Percentiles rank a stretch among this genome's conserved stretches.
Evolutionary conservation across 2,329 filamentous ascomycete species (phyloP).

Genomic region (Colletotrichum sp.): DNA sequence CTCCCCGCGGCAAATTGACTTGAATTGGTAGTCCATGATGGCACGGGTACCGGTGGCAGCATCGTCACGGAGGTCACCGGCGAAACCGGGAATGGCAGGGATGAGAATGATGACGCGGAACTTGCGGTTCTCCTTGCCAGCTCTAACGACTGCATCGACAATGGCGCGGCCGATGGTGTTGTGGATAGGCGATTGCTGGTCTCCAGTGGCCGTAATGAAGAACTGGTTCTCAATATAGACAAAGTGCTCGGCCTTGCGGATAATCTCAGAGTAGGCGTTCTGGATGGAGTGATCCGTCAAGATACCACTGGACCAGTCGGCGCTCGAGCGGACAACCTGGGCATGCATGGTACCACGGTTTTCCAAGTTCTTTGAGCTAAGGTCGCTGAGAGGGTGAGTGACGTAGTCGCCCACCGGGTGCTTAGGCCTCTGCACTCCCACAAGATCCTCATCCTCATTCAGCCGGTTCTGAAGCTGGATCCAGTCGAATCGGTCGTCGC

Average conservation of each 20-base stretch:
- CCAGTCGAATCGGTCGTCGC: constrained; percentile 84
- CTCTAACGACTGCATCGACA: constrained; percentile 85
- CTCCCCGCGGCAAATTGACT: constrained; percentile 90
- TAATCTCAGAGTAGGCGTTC: constrained; percentile 85
- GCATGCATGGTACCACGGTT: constrained; percentile 77
- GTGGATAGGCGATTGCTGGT: constrained; percentile 83
- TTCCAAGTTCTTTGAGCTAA: constrained; percentile 68
- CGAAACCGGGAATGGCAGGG: constrained; percentile 91
- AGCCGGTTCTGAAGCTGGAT: constrained; percentile 77
- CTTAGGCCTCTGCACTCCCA: constrained; percentile 87
- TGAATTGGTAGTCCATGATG: constrained; percentile 99
- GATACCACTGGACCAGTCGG: constrained; percentile 94
- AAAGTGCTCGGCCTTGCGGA: constrained; percentile 86
- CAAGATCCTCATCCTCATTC: constrained; percentile 80
- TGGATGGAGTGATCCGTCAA: constrained; percentile 84
- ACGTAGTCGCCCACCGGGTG: constrained; percentile 89
- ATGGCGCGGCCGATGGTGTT: constrained; percentile 90
- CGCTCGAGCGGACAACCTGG: constrained; percentile 87
- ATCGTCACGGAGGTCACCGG: constrained; percentile 84
- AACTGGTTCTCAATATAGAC: constrained; percentile 99
- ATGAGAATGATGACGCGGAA: constrained; percentile 92
- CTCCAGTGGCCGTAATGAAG: constrained; percentile 93
- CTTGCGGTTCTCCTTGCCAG: constrained; percentile 81
- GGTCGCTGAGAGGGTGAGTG: constrained; percentile 75
- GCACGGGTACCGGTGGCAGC: constrained; percentile 86